Base-by-base conservation (phyloP, 1,284 basidiomycete genomes). In the Cryptococcus sp. region DNA sequence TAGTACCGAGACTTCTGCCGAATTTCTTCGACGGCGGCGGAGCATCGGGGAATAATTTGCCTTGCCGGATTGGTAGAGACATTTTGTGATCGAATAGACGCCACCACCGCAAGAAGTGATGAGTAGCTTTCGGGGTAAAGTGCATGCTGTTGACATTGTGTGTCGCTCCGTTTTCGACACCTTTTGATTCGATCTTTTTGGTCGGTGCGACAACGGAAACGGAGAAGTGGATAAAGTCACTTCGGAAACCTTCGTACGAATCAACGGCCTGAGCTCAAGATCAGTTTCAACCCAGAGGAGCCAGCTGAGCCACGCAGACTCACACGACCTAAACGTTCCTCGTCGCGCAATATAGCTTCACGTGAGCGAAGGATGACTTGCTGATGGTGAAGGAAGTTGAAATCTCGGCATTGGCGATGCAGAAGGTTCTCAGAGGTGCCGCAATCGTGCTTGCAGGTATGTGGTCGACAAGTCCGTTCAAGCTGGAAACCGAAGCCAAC, bases 51-150 rank as follows among this genome's bases (percentile, higher is more conserved):
- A 91, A 95, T 31, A 90, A 86, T 6, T 80, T 82, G 23, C 95
- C 95, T 68, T 93, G 89, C 5, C 93, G 87, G 49, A 95, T 90
- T 0, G 93, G 93, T 16, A 96, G 81, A 1, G 89, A 87, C 66
- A 94, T 80, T 5, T 84, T 85, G 55, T 87, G 83, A 70, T 91
- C 88, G 74, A 98, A 98, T 11, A 95, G 81, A 60, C 72, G 81
- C 85, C 90, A 94, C 94, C 94, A 98, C 0, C 88, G 84, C 84
- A 88, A 92, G 79, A 99, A 98, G 75, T 94, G 91, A 5, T 90
- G 84, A 70, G 93, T 94, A 0, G 87, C 84, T 67, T 90, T 87
- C 0, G 94, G 92, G 2, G 88, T 91, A 42, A 97, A 84, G 78
- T 98, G 90, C 57, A 98, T 81, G 70, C 86, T 91, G 78, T 89